Evolutionary conservation across 2,329 filamentous ascomycete species (phyloP).

Genomic region (Scopulariopsis brevicaulis): DNA sequence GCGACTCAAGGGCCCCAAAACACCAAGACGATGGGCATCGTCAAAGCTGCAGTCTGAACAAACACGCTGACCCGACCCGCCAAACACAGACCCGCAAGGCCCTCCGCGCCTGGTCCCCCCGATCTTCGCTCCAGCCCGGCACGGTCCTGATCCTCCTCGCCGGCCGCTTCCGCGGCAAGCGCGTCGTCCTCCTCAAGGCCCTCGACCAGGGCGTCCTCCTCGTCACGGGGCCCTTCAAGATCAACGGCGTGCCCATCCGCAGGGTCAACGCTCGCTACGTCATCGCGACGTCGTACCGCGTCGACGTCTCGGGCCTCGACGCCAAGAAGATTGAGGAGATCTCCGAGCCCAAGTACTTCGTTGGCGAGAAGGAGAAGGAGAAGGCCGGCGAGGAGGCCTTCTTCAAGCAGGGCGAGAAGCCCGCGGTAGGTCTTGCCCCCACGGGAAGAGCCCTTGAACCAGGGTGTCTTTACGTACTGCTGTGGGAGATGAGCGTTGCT

Average conservation of each 20-base stretch:
- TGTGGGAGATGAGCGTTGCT: conserved; percentile 13
- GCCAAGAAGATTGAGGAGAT: conserved; percentile 77
- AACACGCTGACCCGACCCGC: neutral
- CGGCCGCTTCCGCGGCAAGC: conserved; percentile 99
- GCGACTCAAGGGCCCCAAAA: neutral
- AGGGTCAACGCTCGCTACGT: conserved; percentile 90
- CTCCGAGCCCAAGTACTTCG: conserved; percentile 80
- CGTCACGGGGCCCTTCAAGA: conserved; percentile 99
- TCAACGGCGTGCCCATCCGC: conserved; percentile 97
- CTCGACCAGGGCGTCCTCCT: conserved; percentile 96
- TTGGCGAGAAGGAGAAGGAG: conserved; percentile 86
- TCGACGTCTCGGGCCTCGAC: conserved; percentile 79
- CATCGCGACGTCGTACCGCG: conserved; percentile 78
- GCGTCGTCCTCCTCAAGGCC: conserved; percentile 96
- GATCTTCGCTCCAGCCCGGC: conserved; percentile 83
- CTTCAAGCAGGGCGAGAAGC: conserved; percentile 98
- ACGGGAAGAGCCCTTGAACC: neutral
- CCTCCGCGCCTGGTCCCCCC: conserved; percentile 75
- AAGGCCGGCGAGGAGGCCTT: conserved; percentile 97
- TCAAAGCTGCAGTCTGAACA: neutral
- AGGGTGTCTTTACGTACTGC: neutral
- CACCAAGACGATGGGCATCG: neutral
- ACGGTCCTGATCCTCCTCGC: conserved; percentile 98
- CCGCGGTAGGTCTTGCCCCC: conserved; percentile 57
- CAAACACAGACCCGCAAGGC: conserved; percentile 77